Percentiles rank a stretch among this genome's conserved stretches.
These are phyloP conservation scores for Hydrangea macrophylla DNA, from an alignment of 148 eudicot species.

Conservation along the genomic window DNA sequence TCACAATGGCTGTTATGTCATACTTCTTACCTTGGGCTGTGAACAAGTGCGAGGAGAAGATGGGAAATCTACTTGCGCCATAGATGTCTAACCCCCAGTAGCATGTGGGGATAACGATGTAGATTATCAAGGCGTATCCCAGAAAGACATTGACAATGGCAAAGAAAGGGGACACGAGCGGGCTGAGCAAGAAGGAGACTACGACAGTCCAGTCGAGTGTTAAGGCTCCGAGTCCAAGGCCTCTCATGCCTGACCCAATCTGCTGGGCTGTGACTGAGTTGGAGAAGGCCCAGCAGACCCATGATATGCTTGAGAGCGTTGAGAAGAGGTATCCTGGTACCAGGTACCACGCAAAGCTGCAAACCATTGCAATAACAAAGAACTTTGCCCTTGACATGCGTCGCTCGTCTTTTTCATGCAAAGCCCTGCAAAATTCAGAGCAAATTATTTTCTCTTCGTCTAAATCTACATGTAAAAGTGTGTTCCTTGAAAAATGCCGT, in stretches of 20 bases:
- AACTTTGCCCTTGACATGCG: conserved; percentile 78
- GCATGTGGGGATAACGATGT: conserved; percentile 61
- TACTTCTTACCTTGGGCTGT: conserved; percentile 61
- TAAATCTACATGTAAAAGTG: no score
- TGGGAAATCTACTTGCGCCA: conserved; percentile 63
- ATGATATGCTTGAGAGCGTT: conserved; percentile 75
- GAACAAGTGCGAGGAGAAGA: conserved; percentile 81
- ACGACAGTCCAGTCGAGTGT: conserved; percentile 87
- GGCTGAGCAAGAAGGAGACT: conserved; percentile 79
- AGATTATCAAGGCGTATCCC: conserved; percentile 64
- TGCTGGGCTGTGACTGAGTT: conserved; percentile 88
- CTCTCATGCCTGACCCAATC: conserved; percentile 82
- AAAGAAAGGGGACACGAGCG: conserved; percentile 76
- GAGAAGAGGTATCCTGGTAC: conserved; percentile 84
- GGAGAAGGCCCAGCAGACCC: conserved; percentile 85
- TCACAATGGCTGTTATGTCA: conserved; percentile 71
- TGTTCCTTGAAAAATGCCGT: no score
- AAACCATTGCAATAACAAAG: conserved; percentile 62
- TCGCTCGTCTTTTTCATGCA: conserved; percentile 72
- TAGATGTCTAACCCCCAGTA: conserved; percentile 89
- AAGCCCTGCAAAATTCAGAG: conserved; percentile 49
- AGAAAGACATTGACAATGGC: conserved; percentile 65
- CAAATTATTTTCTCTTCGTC: not conserved
- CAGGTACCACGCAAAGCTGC: conserved; percentile 77
- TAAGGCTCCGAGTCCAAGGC: conserved; percentile 77